These are phyloP conservation scores for Boletus rex-veris DNA, from an alignment of 768 basidiomycete genomes.

Conservation along the genomic window DNA sequence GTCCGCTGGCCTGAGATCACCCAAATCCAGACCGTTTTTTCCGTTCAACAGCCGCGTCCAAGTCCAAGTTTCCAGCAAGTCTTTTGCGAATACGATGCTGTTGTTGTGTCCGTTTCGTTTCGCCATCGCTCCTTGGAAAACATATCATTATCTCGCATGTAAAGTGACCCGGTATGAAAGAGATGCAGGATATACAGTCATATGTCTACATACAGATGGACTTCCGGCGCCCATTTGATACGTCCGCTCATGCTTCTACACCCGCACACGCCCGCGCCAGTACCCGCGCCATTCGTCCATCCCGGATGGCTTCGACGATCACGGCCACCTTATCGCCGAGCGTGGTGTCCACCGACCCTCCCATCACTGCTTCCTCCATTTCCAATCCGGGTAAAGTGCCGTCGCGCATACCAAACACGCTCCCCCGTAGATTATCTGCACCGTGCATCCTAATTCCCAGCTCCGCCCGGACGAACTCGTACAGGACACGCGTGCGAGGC, in stretches of 20 bases:
- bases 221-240: too few relatives aligned
- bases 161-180: too few relatives aligned
- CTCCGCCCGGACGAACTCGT: constrained; percentile 69
- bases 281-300: constrained; percentile 62
- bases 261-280: constrained; percentile 50
- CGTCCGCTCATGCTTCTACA: constrained; percentile 12
- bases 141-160: too few relatives aligned
- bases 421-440: constrained; percentile 61
- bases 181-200: too few relatives aligned
- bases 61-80: too few relatives aligned
- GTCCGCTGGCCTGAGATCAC: too few relatives aligned
- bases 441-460: constrained; percentile 83
- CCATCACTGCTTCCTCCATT: constrained; percentile 43
- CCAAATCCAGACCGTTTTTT: too few relatives aligned
- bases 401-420: constrained; percentile 51
- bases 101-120: too few relatives aligned
- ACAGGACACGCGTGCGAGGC: constrained; percentile 56
- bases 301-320: constrained; percentile 77
- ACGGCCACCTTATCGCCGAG: constrained; percentile 68
- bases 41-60: too few relatives aligned
- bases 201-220: too few relatives aligned
- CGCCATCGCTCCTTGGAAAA: too few relatives aligned
- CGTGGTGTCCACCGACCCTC: constrained; percentile 41
- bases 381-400: constrained; percentile 34
- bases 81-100: too few relatives aligned